Evolutionary conservation across 164 flowering plant genomes (phyloP), one percentile per base, ranked within the genome.

Genomic region (Amborella trichopoda): DNA sequence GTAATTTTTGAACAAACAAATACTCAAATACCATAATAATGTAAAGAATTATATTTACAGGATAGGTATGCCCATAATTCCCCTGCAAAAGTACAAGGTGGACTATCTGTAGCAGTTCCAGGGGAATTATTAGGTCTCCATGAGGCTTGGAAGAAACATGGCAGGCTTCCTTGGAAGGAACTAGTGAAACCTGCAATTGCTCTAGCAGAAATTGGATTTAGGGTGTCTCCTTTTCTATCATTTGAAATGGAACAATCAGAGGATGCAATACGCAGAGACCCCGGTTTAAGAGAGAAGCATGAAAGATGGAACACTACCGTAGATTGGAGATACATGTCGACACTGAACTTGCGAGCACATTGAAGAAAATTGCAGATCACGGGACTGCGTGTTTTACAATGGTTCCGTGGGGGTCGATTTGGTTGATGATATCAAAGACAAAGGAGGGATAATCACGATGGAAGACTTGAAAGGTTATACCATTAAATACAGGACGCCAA

Each of bases 51-150:
- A 14, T 5, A 8, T 23, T n/a, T n/a, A 46, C 78, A 93, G 97
- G 44, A 83, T 55, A 93, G 85, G 97, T 93, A 88, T 48, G 73
- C 54, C 22, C 63, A 65, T 9, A 62, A 83, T 32, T 58, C 64
- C 1, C 40, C 13, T 8, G 57, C 68, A 33, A 85, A 88, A 66
- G 52, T 11, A n/a, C 0, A 0, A 0, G 99, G 97, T 18, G 74
- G 87, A 44, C 51, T 93, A 44, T 73, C 99, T 3, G 67, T 74
- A 54, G 99, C 83, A 13, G 88, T 85, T 26, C 99, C 99, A 5
- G 95, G 99, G 2, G 97, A 93, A 68, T 38, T 88, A 52, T 95
- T 95, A 3, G 97, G 99, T 19, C 85, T 93, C 40, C 68, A 88
- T 38, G 62, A 65, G 54, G 89, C 94, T 19, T 93, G 99, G 99